Percentiles rank a stretch among this genome's conserved stretches.
phyloP scores from a whole-genome alignment of 805 yeast genomes.

The Citeromyces nyonsensis region DNA sequence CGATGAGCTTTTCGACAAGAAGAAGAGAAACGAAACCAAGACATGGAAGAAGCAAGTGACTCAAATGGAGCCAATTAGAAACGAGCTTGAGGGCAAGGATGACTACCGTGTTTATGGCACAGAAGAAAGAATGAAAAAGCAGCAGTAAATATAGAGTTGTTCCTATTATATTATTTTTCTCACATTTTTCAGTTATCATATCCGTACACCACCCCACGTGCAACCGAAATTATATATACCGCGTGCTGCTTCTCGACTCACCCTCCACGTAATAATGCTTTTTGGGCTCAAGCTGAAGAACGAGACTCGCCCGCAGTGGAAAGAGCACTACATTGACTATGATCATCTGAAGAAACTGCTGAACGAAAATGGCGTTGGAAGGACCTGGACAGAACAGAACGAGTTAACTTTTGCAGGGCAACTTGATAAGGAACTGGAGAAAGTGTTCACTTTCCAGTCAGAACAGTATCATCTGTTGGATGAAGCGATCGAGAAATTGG shows the following conservation, averaged over 20 bases:
- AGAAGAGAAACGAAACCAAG: slow-evolving; percentile 34
- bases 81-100: slow-evolving; percentile 65
- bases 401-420: slow-evolving; percentile 5
- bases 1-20: slow-evolving; percentile 60
- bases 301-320: too few relatives aligned
- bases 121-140: slow-evolving; percentile 18
- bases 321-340: slow-evolving; percentile 47
- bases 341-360: slow-evolving; percentile 48
- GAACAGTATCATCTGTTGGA: slow-evolving; percentile 56
- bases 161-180: too few relatives aligned
- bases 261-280: too few relatives aligned
- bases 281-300: too few relatives aligned
- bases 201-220: too few relatives aligned
- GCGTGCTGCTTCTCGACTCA: too few relatives aligned
- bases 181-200: too few relatives aligned
- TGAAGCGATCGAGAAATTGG: slow-evolving; percentile 47
- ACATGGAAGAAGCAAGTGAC: slow-evolving; percentile 60
- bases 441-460: slow-evolving; percentile 60
- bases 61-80: slow-evolving; percentile 68
- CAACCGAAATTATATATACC: too few relatives aligned
- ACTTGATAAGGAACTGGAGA: slow-evolving; percentile 6
- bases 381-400: slow-evolving; percentile 5
- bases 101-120: slow-evolving; percentile 63
- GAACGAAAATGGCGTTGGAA: slow-evolving; percentile 47
- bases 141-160: too few relatives aligned